Evolutionary conservation across 1,284 basidiomycete species (phyloP).

Genomic region (Ustilago vetiveriae): DNA sequence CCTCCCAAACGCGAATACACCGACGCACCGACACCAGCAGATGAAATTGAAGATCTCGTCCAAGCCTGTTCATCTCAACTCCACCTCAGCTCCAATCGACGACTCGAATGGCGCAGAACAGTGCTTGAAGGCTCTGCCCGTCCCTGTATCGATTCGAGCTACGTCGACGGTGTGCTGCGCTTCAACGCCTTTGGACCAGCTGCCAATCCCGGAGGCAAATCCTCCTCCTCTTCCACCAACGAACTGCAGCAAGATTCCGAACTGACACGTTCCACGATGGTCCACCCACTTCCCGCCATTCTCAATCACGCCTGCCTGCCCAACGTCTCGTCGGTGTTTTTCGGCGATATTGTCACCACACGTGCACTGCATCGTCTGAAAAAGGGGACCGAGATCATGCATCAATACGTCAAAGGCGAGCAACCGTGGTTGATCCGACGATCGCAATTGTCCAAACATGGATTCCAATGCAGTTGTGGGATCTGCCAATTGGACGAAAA

Average conservation of each 20-base stretch:
- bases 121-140: conserved; percentile 15
- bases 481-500: conserved; percentile 57
- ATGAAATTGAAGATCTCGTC: conserved; percentile 11
- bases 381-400: conserved; percentile 63
- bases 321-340: conserved; percentile 65
- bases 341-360: conserved; percentile 63
- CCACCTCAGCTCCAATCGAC: not conserved
- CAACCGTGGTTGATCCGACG: conserved; percentile 54
- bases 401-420: conserved; percentile 65
- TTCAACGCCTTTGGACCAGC: conserved; percentile 66
- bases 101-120: conserved; percentile 3
- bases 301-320: conserved; percentile 66
- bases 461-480: conserved; percentile 58
- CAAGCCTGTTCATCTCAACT: conserved; percentile 13
- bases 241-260: conserved; percentile 27
- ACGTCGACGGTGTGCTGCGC: conserved; percentile 65
- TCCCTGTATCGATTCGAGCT: conserved; percentile 49
- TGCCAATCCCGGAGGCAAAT: conserved; percentile 47
- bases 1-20: conserved; percentile 24
- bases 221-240: conserved; percentile 8
- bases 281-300: conserved; percentile 65
- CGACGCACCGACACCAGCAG: conserved; percentile 11
- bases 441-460: conserved; percentile 62
- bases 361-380: conserved; percentile 57
- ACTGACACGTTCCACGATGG: conserved; percentile 61